Evolutionary conservation across 495 filamentous ascomycete species (phyloP), one percentile per base, ranked within the genome.

Genomic region (Thermochaetoides thermophila): DNA sequence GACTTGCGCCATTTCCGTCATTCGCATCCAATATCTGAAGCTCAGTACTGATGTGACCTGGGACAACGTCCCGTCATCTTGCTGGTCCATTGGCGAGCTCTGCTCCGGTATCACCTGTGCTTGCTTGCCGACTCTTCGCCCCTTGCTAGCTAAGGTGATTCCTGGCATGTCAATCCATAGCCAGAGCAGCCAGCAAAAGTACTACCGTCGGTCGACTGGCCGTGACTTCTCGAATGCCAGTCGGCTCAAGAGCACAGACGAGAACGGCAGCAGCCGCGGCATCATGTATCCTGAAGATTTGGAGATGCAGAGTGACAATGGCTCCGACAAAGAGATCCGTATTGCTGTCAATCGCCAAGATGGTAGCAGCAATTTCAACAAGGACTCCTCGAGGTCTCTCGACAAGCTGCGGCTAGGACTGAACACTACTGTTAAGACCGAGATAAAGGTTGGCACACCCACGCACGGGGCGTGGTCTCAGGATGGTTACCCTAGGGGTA

Each of bases 21-120:
- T 71, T 38, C 64, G 63, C 32, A 61, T 73, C 40, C 52, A 64
- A 13, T 60, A 60, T 57, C 48, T 64, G 48, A 17, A 69, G 39
- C 45, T 61, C 24, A 59, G 57, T 23, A 45, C 40, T 2, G 69
- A 73, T 32, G 54, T 59, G 33, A 69, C 68, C 3, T 69, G 66
- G 47, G 65, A 75, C 39, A 73, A 71, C 45, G 63, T 74, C 27
- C 61, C 63, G 29, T 62, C 66, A 1, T 71, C 70, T 0, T 66
- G 63, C 36, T 76, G 72, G 72, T 69, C 67, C 12, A 60, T 62
- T 27, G 52, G 67, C 26, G 71, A 76, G 51, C 57, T 70, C 21
- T 70, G 63, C 49, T 64, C 63, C 0, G 74, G 66, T 19, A 69
- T 74, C 23, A 66, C 65, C 34, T 73, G 68, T 43, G 61, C 64